Evolutionary conservation across 2,329 filamentous ascomycete genomes (phyloP).

Genomic region (Monosporascus sp.): DNA sequence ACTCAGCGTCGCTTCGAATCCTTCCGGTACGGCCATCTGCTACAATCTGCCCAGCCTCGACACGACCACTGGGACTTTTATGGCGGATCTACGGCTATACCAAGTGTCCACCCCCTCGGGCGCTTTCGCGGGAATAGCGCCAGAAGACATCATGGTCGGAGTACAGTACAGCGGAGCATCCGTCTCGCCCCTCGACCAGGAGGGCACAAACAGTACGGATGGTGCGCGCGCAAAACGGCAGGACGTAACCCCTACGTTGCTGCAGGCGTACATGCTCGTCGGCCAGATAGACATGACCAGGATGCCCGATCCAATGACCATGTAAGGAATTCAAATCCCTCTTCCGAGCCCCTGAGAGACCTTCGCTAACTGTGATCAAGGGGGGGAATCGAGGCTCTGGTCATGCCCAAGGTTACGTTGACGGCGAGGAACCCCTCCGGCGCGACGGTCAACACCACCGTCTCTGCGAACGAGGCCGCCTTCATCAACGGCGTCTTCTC

Average conservation of each 20-base stretch:
- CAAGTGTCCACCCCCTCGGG: constrained; percentile 57
- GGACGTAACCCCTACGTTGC: constrained; percentile 30
- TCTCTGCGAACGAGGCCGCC: constrained; percentile 64
- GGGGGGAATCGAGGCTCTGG: constrained; percentile 53
- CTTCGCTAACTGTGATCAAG: constrained; percentile 27
- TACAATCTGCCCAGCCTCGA: constrained; percentile 74
- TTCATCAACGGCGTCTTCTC: constrained; percentile 70
- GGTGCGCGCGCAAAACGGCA: constrained; percentile 14
- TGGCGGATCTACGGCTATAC: constrained; percentile 72
- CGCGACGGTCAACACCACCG: constrained; percentile 51
- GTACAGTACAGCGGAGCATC: constrained; percentile 50
- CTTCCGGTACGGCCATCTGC: constrained; percentile 72
- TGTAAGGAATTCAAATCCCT: constrained; percentile 42
- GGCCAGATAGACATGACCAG: constrained; percentile 58
- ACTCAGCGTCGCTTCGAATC: constrained; percentile 59
- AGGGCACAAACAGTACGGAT: constrained; percentile 14
- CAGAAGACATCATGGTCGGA: constrained; percentile 48
- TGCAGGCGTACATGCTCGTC: constrained; percentile 63
- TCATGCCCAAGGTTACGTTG: constrained; percentile 65
- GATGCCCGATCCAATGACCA: constrained; percentile 50
- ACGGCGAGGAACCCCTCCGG: constrained; percentile 49
- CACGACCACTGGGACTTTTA: constrained; percentile 62
- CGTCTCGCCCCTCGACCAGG: constrained; percentile 37
- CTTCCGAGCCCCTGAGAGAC: background rate
- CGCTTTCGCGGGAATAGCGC: constrained; percentile 45